Conservation (phyloP, 306 rosid species). For the Ziziphus jujuba region DNA sequence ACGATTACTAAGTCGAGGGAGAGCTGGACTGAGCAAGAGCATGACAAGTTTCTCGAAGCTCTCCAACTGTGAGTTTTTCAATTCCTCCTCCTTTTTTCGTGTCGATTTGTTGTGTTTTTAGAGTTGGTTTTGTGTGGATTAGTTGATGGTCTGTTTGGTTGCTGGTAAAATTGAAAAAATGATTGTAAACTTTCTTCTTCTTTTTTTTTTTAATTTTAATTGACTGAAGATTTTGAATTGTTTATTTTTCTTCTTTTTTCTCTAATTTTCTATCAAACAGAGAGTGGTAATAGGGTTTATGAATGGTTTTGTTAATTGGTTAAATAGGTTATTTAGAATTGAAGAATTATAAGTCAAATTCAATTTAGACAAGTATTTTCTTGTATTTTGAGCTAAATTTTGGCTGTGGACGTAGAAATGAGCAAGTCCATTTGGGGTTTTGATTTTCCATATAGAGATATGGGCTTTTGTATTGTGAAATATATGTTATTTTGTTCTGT, state of each 20-base stretch:
- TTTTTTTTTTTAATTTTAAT: neutral
- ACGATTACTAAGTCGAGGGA: conserved; percentile 93
- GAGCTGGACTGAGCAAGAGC: conserved; percentile 98
- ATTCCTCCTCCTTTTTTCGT: neutral
- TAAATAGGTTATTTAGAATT: neutral
- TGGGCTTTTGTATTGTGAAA: neutral
- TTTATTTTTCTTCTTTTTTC: too few relatives aligned
- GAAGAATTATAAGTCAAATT: neutral
- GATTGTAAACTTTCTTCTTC: too few relatives aligned
- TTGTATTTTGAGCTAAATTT: neutral
- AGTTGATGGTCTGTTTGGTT: neutral
- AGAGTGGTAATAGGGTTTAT: neutral
- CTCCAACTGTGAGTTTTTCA: conserved; percentile 71
- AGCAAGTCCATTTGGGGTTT: conserved; percentile 2
- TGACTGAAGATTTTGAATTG: neutral
- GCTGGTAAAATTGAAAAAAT: conserved; percentile 6
- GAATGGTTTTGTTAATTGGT: neutral
- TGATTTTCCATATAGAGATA: neutral
- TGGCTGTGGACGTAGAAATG: neutral
- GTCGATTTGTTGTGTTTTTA: neutral
- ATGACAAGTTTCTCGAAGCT: conserved; percentile 97
- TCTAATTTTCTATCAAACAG: neutral
- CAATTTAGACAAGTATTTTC: neutral
- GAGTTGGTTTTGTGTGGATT: neutral
- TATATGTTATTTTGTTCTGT: neutral